A percentile compares a stretch with the other conserved stretches of the same genome.
Evolutionary conservation across 2,329 filamentous ascomycete genomes (phyloP).

Genomic region (Venturia pyrina): DNA sequence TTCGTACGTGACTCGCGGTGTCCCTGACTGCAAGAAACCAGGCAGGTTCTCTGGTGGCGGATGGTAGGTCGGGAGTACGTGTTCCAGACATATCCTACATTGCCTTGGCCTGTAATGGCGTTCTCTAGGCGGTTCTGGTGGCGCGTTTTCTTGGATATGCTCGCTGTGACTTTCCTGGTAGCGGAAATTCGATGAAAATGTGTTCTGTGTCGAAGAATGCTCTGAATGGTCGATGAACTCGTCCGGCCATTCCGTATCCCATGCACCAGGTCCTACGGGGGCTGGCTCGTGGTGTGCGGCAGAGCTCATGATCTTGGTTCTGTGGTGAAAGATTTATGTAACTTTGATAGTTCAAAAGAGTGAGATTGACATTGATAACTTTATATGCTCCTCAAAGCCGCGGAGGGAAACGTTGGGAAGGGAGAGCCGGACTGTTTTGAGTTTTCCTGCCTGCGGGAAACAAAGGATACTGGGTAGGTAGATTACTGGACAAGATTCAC

Average conservation of each 20-base stretch:
- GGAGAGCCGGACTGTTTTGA: not conserved
- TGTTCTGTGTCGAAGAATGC: constrained; percentile 5
- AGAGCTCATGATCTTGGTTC: not conserved
- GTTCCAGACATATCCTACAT: constrained; percentile 85
- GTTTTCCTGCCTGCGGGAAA: not conserved
- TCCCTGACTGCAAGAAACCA: constrained; percentile 42
- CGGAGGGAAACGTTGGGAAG: not conserved
- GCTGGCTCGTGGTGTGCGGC: not conserved
- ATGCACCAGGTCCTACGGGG: not conserved
- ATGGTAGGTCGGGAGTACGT: constrained; percentile 51
- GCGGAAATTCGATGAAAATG: not conserved
- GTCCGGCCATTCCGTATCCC: not conserved
- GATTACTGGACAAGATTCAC: too few species aligned
- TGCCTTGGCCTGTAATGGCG: constrained; percentile 59
- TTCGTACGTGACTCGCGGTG: constrained; percentile 55
- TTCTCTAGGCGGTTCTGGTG: constrained; percentile 20
- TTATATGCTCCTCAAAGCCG: not conserved
- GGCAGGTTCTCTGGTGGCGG: constrained; percentile 44
- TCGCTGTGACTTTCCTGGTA: not conserved
- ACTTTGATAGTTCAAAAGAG: not conserved
- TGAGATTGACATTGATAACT: not conserved
- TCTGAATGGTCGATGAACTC: not conserved
- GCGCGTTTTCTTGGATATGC: not conserved
- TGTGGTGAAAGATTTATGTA: not conserved
- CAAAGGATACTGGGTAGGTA: not conserved